These are phyloP conservation scores for Leonotis leonurus DNA, from an alignment of 257 asterid species.

Conservation along the genomic window DNA sequence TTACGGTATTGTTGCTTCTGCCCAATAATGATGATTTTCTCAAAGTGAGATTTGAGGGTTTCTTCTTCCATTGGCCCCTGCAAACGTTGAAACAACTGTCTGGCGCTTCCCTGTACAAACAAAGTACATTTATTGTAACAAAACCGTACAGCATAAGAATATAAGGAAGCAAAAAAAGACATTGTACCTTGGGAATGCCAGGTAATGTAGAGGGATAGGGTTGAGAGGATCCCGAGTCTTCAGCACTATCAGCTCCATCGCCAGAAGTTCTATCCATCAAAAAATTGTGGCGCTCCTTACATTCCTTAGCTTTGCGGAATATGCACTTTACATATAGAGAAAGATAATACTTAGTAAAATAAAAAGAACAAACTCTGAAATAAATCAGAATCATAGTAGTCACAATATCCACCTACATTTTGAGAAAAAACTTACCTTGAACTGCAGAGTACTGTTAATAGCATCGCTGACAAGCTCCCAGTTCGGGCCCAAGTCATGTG, in stretches of 20 bases:
- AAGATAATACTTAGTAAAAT: background rate
- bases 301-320: conserved; percentile 88
- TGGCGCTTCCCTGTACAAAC: conserved; percentile 79
- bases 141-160: conserved; percentile 3
- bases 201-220: conserved; percentile 90
- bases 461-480: conserved; percentile 99
- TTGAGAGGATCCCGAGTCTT: conserved; percentile 93
- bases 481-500: conserved; percentile 94
- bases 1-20: conserved; percentile 52
- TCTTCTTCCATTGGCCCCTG: conserved; percentile 98
- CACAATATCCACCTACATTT: background rate
- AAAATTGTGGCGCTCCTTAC: conserved; percentile 80
- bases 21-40: conserved; percentile 64
- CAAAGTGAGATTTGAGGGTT: conserved; percentile 84
- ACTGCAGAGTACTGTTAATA: conserved; percentile 70
- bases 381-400: background rate
- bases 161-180: background rate
- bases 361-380: background rate
- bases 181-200: conserved; percentile 86
- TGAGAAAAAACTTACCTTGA: conserved; percentile 65
- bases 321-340: conserved; percentile 47
- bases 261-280: conserved; percentile 73
- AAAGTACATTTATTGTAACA: conserved; percentile 14
- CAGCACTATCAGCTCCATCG: conserved; percentile 97
- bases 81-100: conserved; percentile 89